Base-by-base conservation (phyloP, 257 asterid genomes). In the Solanum pennellii region DNA sequence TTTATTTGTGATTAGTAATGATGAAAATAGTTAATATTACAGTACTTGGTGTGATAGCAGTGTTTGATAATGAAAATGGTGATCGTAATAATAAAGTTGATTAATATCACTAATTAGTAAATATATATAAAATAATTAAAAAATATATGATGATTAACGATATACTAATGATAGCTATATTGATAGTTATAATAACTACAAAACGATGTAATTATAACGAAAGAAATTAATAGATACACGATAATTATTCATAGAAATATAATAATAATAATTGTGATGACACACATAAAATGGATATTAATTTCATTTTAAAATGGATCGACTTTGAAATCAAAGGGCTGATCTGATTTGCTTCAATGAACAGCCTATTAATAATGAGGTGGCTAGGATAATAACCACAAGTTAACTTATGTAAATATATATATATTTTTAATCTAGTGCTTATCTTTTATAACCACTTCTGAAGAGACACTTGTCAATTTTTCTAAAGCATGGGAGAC, bases 311-410 rank as follows among this genome's bases (percentile, higher is more conserved):
- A 15, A 82, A 83, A 49, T 83, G 31, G 35, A 25, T 83, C 1
- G 74, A 45, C 85, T 86, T 83, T 85, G 49, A 72, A 72, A 84
- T 44, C 47, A 65, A 80, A 75, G 71, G 56, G 83, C 31, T 85
- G 52, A 84, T 88, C 12, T 71, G 39, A 86, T 88, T 9, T 76
- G 68, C 75, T 82, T 90, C 82, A 35, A 88, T 82, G 87, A 87
- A 31, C 83, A 87, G 88, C 59, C 85, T 89, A 84, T 12, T 83
- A 2, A 12, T 44, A 47, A 10, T 89, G 92, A 88, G 88, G 91
- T 92, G 94, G 91, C 74, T 86, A 62, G 6, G 93, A 92, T 91
- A 89, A 91, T 91, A 87, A 85, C 93, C 96, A 89, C 93, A 88
- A 88, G 29, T 29, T 18, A 72, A 33, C 79, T 33, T 37, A 3